A percentile compares a stretch with the other conserved stretches of the same genome.
Evolutionary conservation across 1,139 yeast species (phyloP).

Genomic region (Pneumocystis murina): DNA sequence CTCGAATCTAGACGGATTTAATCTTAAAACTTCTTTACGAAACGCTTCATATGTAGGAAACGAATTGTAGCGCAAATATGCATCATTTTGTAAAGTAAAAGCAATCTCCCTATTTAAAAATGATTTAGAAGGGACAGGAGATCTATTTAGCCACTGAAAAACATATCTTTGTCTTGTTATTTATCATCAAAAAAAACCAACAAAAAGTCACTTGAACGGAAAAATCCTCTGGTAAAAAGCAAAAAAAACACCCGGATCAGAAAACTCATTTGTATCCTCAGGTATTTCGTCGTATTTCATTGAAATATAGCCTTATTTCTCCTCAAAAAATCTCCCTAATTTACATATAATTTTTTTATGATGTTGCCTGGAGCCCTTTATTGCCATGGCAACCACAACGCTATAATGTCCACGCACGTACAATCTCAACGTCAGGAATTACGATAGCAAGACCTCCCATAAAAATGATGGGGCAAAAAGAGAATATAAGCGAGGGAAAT

Average conservation of each 20-base stretch:
- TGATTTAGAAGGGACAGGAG: constrained; percentile 45
- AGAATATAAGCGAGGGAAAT: neutral
- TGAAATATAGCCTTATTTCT: neutral
- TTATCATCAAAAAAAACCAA: neutral
- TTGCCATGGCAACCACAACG: neutral
- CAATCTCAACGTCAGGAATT: neutral
- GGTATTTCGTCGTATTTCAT: neutral
- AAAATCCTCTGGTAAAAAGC: constrained; percentile 56
- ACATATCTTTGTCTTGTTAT: constrained; percentile 30
- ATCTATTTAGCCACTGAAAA: constrained; percentile 80
- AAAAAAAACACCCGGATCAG: constrained; percentile 29
- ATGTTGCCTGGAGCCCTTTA: no score
- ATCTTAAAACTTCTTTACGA: constrained; percentile 51
- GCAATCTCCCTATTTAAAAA: constrained; percentile 90
- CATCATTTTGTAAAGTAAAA: constrained; percentile 60
- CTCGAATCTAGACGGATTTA: constrained; percentile 85
- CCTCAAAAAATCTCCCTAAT: neutral
- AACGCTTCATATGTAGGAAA: constrained; percentile 55
- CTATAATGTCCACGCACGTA: no score
- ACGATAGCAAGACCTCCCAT: neutral
- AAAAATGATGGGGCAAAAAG: neutral
- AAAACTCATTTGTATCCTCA: neutral
- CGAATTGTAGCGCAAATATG: constrained; percentile 80
- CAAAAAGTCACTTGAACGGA: constrained; percentile 19
- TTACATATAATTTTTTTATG: neutral